phyloP scores from a whole-genome alignment of 2,329 filamentous ascomycete genomes.

The Aspergillus tubingensis region DNA sequence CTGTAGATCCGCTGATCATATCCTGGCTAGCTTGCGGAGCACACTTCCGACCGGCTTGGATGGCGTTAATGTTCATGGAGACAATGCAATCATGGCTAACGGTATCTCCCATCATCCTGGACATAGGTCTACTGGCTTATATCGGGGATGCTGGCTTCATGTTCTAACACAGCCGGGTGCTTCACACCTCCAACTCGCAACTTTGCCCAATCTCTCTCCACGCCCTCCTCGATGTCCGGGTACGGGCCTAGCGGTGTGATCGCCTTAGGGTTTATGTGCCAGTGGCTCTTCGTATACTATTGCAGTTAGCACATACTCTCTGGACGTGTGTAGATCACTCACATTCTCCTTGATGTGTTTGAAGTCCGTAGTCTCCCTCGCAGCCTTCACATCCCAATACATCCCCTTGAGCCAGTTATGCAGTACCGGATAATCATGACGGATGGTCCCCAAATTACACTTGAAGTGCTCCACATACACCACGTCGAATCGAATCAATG shows the following conservation, averaged over 20 bases:
- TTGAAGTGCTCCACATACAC: conserved; percentile 69
- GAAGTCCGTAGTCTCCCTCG: conserved; percentile 63
- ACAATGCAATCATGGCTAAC: no score
- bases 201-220: conserved; percentile 52
- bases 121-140: neutral
- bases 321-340: neutral
- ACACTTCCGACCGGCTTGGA: no score
- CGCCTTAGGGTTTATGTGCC: conserved; percentile 60
- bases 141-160: conserved; percentile 7
- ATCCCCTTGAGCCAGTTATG: conserved; percentile 62
- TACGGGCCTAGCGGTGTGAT: conserved; percentile 66
- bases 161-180: conserved; percentile 12
- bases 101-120: neutral
- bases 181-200: conserved; percentile 37
- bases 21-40: no score
- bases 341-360: conserved; percentile 67
- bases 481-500: conserved; percentile 61
- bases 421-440: conserved; percentile 61
- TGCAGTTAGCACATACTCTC: conserved; percentile 15
- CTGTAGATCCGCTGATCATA: no score
- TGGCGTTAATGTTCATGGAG: no score
- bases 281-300: conserved; percentile 60
- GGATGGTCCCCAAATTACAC: conserved; percentile 62
- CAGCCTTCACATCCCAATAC: conserved; percentile 59
- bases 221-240: conserved; percentile 58